phyloP scores from a whole-genome alignment of 1,284 basidiomycete genomes.

The Chalciporus piperatoides region DNA sequence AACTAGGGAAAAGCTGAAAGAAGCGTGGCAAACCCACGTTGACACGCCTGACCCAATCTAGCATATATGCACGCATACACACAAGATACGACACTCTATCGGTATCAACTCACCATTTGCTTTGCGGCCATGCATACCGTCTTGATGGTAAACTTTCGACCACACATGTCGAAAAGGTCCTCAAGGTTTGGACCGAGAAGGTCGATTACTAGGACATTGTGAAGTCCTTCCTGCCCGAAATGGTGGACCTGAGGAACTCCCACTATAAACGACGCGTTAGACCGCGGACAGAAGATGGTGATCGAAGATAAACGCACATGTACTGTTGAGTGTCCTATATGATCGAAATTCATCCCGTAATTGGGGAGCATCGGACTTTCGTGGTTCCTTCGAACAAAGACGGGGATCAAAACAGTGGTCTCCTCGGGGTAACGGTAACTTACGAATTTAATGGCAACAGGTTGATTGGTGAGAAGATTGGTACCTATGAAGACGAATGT shows the following conservation, averaged over 20 bases:
- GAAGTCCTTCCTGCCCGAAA: slow-evolving; percentile 97
- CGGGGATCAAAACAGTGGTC: slow-evolving; percentile 12
- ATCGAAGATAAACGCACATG: slow-evolving; percentile 57
- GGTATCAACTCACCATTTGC: slow-evolving; percentile 77
- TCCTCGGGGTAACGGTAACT: slow-evolving; percentile 33
- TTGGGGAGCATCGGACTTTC: slow-evolving; percentile 98
- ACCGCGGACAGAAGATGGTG: slow-evolving; percentile 12
- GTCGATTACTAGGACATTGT: slow-evolving; percentile 97
- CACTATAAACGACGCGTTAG: slow-evolving; percentile 43
- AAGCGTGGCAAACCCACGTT: not conserved
- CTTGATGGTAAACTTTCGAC: slow-evolving; percentile 95
- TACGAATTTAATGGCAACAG: slow-evolving; percentile 98
- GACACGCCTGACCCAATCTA: not conserved
- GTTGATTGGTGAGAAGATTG: slow-evolving; percentile 84
- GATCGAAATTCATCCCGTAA: slow-evolving; percentile 96
- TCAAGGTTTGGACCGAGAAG: slow-evolving; percentile 94
- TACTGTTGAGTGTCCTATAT: slow-evolving; percentile 93
- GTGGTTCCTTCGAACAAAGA: slow-evolving; percentile 72
- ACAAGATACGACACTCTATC: slow-evolving; percentile 1
- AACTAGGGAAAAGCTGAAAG: not conserved
- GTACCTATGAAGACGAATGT: slow-evolving; percentile 52
- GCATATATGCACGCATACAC: slow-evolving; percentile 2
- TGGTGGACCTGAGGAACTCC: slow-evolving; percentile 98
- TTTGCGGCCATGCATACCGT: slow-evolving; percentile 98
- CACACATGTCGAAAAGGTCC: slow-evolving; percentile 98